Evolutionary conservation across 805 yeast genomes (phyloP).

Genomic region (Lipomyces mesembrius): DNA sequence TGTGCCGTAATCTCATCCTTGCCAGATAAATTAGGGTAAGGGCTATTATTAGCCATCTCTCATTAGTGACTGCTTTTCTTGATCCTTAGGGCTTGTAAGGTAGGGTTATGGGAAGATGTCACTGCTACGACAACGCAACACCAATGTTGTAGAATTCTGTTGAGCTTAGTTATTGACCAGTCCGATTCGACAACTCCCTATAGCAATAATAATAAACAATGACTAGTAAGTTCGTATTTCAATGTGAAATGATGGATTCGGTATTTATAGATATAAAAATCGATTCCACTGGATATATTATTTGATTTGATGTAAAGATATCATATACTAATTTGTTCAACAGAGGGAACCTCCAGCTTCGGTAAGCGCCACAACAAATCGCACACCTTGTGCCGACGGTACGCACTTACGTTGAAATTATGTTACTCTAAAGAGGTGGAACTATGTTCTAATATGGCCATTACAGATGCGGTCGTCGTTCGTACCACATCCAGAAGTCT

Average conservation of each 20-base stretch:
- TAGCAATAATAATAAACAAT: conserved; percentile 19
- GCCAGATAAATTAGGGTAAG: no score
- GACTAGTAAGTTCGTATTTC: conserved; percentile 21
- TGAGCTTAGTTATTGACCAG: background rate
- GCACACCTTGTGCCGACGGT: conserved; percentile 90
- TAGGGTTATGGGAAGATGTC: background rate
- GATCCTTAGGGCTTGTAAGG: no score
- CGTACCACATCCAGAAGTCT: conserved; percentile 99
- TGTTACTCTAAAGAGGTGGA: background rate
- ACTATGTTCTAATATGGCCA: background rate
- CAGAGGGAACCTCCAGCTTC: conserved; percentile 99
- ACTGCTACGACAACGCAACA: background rate
- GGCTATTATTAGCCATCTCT: no score
- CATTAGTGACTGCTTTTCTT: no score
- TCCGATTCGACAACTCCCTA: background rate
- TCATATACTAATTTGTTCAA: conserved; percentile 11
- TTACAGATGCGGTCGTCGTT: conserved; percentile 92
- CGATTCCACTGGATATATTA: background rate
- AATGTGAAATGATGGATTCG: background rate
- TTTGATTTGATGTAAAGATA: background rate
- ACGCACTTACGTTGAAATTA: background rate
- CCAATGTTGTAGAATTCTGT: background rate
- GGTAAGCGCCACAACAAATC: conserved; percentile 99
- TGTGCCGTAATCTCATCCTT: no score
- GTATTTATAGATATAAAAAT: background rate